Conservation (phyloP, 345 rosid genomes). For the Acer negundo region DNA sequence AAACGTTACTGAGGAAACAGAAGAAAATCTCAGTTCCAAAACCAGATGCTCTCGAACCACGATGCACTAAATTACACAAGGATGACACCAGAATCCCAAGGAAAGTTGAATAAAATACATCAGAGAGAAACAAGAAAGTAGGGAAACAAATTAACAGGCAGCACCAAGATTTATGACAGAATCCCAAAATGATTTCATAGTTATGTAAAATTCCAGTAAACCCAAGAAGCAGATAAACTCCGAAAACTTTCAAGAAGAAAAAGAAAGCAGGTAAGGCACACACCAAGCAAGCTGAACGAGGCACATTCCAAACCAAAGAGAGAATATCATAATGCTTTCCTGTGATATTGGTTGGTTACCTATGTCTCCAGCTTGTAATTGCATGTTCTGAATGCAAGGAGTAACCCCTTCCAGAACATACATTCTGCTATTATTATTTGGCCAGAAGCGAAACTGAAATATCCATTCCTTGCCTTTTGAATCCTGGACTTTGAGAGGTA, state of each 20-base stretch:
- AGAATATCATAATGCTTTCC: conserved; percentile 5
- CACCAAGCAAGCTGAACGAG: not conserved
- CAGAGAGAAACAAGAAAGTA: conserved; percentile 9
- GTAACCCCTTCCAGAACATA: conserved; percentile 95
- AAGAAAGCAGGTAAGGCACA: conserved; percentile 7
- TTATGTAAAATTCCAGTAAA: conserved; percentile 16
- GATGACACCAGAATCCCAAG: conserved; percentile 20
- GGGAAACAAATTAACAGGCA: conserved; percentile 3
- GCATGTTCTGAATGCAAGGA: conserved; percentile 92
- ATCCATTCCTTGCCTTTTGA: conserved; percentile 92
- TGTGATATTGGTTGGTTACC: conserved; percentile 45
- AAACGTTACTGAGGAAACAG: conserved; percentile 70
- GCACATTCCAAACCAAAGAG: conserved; percentile 3
- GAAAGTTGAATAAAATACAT: conserved; percentile 17
- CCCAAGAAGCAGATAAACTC: conserved; percentile 18
- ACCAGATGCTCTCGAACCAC: conserved; percentile 22
- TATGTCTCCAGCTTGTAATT: conserved; percentile 94
- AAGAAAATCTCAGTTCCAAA: conserved; percentile 33
- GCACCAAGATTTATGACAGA: not conserved
- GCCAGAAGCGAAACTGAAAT: conserved; percentile 97
- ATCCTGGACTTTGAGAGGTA: conserved; percentile 93
- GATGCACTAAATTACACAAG: conserved; percentile 12
- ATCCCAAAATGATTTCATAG: conserved; percentile 11
- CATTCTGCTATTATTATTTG: conserved; percentile 87
- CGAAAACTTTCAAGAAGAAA: conserved; percentile 14